Evolutionary conservation across 2,329 filamentous ascomycete genomes (phyloP).

Genomic region (Aspergillus sp.): DNA sequence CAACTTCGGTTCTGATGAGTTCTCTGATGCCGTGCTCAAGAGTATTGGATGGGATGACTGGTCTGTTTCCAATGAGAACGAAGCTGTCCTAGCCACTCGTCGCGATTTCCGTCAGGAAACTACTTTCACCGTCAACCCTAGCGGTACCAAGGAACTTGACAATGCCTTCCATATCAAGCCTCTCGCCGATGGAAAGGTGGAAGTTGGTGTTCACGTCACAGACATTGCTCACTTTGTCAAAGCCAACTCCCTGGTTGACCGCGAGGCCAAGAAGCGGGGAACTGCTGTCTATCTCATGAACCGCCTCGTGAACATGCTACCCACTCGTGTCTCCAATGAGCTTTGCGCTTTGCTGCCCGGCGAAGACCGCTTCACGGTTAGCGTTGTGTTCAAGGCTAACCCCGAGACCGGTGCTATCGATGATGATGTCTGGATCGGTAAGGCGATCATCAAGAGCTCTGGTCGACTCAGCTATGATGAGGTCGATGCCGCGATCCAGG

Average conservation of each 20-base stretch:
- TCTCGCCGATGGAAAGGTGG: slow-evolving; percentile 78
- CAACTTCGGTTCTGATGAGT: slow-evolving; percentile 97
- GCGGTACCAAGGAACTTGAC: slow-evolving; percentile 82
- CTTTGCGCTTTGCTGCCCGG: slow-evolving; percentile 83
- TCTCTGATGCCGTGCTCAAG: slow-evolving; percentile 92
- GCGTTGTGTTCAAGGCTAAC: slow-evolving; percentile 90
- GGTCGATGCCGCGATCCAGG: slow-evolving; percentile 77
- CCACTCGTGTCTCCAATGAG: slow-evolving; percentile 79
- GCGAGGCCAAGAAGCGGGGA: slow-evolving; percentile 96
- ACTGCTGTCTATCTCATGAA: slow-evolving; percentile 95
- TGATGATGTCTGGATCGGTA: slow-evolving; percentile 90
- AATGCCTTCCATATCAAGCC: slow-evolving; percentile 91
- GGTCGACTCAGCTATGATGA: slow-evolving; percentile 83
- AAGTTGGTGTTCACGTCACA: slow-evolving; percentile 92
- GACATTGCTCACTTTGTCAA: slow-evolving; percentile 98
- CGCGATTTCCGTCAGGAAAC: slow-evolving; percentile 89
- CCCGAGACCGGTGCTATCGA: slow-evolving; percentile 78
- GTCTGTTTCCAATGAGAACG: slow-evolving; percentile 81
- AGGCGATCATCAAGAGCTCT: slow-evolving; percentile 86
- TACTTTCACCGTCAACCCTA: slow-evolving; percentile 89
- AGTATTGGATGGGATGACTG: slow-evolving; percentile 92
- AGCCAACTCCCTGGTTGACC: slow-evolving; percentile 89
- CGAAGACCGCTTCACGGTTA: slow-evolving; percentile 88
- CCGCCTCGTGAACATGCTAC: slow-evolving; percentile 82
- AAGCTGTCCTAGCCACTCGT: slow-evolving; percentile 69